phyloP scores from a whole-genome alignment of 129 eudicot genomes.

The Arctium lappa region DNA sequence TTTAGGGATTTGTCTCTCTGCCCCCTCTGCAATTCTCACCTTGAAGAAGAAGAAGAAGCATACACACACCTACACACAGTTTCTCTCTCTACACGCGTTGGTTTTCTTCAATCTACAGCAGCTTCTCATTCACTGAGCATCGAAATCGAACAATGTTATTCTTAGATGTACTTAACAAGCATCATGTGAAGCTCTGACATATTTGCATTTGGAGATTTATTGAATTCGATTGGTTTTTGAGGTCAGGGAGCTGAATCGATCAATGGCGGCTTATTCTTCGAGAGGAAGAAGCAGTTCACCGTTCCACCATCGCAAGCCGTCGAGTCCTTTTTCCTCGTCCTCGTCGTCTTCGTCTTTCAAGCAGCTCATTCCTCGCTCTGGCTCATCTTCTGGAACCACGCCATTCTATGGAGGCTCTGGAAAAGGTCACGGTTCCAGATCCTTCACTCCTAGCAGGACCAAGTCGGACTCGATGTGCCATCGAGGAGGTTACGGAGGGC shows the following conservation, averaged over 20 bases:
- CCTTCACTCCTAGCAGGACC: conserved; percentile 38
- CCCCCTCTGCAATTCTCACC: background rate
- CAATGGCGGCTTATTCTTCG: conserved; percentile 75
- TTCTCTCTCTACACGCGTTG: conserved; percentile 33
- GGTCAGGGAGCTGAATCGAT: conserved; percentile 8
- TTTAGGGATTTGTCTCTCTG: background rate
- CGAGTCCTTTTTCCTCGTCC: conserved; percentile 74
- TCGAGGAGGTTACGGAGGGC: conserved; percentile 39
- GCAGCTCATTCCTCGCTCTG: conserved; percentile 57
- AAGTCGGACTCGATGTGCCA: conserved; percentile 42
- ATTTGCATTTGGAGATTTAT: background rate
- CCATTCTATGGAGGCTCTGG: conserved; percentile 46
- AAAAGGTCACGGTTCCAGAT: conserved; percentile 48
- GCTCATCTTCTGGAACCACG: conserved; percentile 47
- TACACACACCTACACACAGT: background rate
- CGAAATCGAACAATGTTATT: background rate
- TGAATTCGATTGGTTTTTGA: conserved; percentile 10
- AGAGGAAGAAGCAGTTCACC: conserved; percentile 78
- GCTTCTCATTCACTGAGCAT: conserved; percentile 2
- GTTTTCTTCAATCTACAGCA: conserved; percentile 18
- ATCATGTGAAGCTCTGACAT: conserved; percentile 47
- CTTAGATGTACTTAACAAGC: background rate
- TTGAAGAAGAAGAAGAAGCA: background rate
- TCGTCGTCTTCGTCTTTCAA: conserved; percentile 73
- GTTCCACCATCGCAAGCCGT: conserved; percentile 52